phyloP scores from a whole-genome alignment of 768 basidiomycete species.

The Lactarius trivialis region DNA sequence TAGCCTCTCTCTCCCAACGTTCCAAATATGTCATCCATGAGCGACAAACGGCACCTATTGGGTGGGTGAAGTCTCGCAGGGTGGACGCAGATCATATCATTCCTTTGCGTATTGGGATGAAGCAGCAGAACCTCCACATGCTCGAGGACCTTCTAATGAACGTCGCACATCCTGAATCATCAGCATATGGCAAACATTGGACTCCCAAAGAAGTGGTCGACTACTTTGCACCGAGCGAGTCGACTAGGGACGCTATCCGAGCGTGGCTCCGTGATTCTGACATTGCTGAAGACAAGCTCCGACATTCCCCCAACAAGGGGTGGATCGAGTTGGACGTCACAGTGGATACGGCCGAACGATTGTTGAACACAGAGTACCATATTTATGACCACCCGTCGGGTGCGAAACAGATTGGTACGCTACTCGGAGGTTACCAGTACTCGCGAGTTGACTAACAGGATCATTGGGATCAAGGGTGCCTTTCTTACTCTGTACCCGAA shows the following conservation, averaged over 20 bases:
- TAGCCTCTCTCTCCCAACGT: constrained; percentile 19
- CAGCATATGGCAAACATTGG: constrained; percentile 43
- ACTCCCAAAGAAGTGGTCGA: constrained; percentile 34
- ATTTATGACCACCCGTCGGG: too few species aligned
- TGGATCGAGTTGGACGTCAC: too few species aligned
- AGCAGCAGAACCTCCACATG: constrained; percentile 36
- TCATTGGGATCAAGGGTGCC: too few species aligned
- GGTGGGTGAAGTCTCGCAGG: constrained; percentile 31
- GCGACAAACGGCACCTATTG: constrained; percentile 31
- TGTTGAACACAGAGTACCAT: too few species aligned
- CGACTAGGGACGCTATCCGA: constrained; percentile 33
- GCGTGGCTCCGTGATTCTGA: constrained; percentile 37
- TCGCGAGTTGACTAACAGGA: too few species aligned
- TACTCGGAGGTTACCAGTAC: too few species aligned
- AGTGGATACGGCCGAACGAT: too few species aligned
- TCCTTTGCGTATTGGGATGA: constrained; percentile 41
- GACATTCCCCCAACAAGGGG: too few species aligned
- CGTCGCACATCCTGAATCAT: constrained; percentile 39
- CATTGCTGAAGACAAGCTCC: constrained; percentile 27
- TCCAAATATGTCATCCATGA: constrained; percentile 33
- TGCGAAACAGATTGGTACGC: too few species aligned
- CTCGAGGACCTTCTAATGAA: constrained; percentile 37
- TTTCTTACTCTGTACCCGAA: too few species aligned
- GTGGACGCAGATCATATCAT: constrained; percentile 30
- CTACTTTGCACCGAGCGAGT: constrained; percentile 36